These are phyloP conservation scores for Leccinum boreale DNA, from an alignment of 768 basidiomycete genomes.

Conservation along the genomic window DNA sequence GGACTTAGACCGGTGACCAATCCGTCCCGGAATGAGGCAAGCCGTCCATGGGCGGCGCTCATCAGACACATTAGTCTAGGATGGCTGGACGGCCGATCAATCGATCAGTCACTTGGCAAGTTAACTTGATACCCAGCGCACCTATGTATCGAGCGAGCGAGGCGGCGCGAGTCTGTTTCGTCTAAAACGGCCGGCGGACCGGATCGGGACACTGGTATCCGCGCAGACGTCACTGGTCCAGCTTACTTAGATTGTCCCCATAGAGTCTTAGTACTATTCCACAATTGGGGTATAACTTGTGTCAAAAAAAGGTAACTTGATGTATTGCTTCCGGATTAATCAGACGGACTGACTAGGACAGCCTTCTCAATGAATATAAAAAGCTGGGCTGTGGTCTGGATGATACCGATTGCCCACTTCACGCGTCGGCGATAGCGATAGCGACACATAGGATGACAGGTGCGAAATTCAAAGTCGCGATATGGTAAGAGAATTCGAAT, in stretches of 20 bases:
- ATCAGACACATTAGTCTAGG: neutral
- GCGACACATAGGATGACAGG: neutral
- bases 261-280: no score
- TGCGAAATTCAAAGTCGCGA: neutral
- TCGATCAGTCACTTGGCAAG: neutral
- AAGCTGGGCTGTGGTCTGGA: neutral
- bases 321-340: neutral
- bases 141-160: no score
- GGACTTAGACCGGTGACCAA: neutral
- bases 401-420: neutral
- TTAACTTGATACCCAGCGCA: no score
- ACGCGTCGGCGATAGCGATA: neutral
- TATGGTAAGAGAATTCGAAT: neutral
- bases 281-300: no score
- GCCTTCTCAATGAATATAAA: neutral
- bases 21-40: neutral
- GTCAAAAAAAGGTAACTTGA: neutral
- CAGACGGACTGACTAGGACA: neutral
- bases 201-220: no score
- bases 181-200: no score
- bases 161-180: no score
- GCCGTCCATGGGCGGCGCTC: neutral
- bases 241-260: neutral
- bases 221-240: no score
- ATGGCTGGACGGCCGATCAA: neutral